Conservation (phyloP, 2,329 filamentous ascomycete genomes). For the Coniochaeta sp. region DNA sequence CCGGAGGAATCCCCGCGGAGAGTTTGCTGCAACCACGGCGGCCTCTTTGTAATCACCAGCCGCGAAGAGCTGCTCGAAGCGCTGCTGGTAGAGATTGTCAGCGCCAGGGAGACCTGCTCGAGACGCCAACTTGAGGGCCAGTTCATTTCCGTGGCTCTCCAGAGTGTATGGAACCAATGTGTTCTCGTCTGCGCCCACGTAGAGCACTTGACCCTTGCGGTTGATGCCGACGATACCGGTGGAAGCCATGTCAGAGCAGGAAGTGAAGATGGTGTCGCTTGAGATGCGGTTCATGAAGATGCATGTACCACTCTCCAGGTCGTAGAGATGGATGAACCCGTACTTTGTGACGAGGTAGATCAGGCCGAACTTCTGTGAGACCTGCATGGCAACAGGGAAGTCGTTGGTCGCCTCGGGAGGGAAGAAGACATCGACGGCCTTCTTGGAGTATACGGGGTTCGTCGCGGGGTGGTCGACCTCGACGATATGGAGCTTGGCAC, state of each 20-base stretch:
- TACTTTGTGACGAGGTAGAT: slow-evolving; percentile 98
- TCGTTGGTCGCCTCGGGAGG: slow-evolving; percentile 92
- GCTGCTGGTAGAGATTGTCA: slow-evolving; percentile 84
- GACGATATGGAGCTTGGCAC: slow-evolving; percentile 94
- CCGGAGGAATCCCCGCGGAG: slow-evolving; percentile 88
- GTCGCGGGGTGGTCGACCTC: slow-evolving; percentile 90
- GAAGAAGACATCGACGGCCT: slow-evolving; percentile 96
- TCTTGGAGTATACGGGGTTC: slow-evolving; percentile 89
- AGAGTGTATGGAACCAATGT: slow-evolving; percentile 91
- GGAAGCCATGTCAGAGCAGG: slow-evolving; percentile 74
- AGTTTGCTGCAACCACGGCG: slow-evolving; percentile 94
- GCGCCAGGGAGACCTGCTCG: slow-evolving; percentile 89
- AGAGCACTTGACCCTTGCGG: slow-evolving; percentile 92
- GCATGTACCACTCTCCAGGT: slow-evolving; percentile 88
- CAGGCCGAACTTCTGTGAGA: slow-evolving; percentile 93
- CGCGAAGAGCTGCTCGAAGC: slow-evolving; percentile 83
- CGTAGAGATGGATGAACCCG: slow-evolving; percentile 97
- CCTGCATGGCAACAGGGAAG: slow-evolving; percentile 96
- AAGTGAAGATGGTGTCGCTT: slow-evolving; percentile 98
- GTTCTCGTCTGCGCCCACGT: slow-evolving; percentile 86
- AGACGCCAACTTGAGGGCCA: slow-evolving; percentile 94
- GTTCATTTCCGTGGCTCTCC: slow-evolving; percentile 89
- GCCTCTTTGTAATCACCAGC: slow-evolving; percentile 79
- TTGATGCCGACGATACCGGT: slow-evolving; percentile 92
- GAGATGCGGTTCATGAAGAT: slow-evolving; percentile 99